Base-by-base conservation (phyloP, 768 basidiomycete genomes). In the Mycena maculata region DNA sequence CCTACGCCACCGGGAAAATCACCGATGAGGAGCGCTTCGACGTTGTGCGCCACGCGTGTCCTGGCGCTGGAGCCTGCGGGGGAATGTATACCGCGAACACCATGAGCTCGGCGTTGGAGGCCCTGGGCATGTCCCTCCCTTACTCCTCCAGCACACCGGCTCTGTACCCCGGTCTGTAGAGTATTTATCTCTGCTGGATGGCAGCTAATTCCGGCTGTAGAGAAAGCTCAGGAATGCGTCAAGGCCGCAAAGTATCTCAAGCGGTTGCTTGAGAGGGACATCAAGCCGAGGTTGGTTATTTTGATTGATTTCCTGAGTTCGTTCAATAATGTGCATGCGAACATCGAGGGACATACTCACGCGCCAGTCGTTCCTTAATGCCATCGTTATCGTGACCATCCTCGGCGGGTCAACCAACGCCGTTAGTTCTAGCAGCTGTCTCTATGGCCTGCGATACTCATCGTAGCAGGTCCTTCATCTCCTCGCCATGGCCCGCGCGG, bases 61-160 rank as follows among this genome's bases (percentile, higher is more conserved):
- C 94, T 18, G 92, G 92, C 12, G 80, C 92, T 18, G 94, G 94
- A 54, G 92, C 90, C 25, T 95, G 94, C 71, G 93, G 94, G 30
- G 93, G 93, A 16, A 95, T 95, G 93, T 95, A 89, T 75, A 94
- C 93, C 11, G 94, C 94, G 36, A 95, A 95, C 72, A 95, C 94
- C 1, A 95, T 95, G 94, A 92, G 92, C 68, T 90, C 92, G 44
- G 90, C 87, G 20, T 82, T 96, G 31, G 94, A 95, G 76, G 92
- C 88, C 7, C 84, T 96, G 60, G 95, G 94, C 27, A 90, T 96
- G 84, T 92, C 92, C 15, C 80, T 95, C 49, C 94, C 93, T 0
- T 95, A 92, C 76, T 95, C 94, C 42, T 88, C 90, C 2, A 88
- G 91, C 71, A 92, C 83, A 16, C 93, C 94, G 16, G 94, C 94